Evolutionary conservation across 2,329 filamentous ascomycete species (phyloP).

Genomic region (Fusarium tupiense): DNA sequence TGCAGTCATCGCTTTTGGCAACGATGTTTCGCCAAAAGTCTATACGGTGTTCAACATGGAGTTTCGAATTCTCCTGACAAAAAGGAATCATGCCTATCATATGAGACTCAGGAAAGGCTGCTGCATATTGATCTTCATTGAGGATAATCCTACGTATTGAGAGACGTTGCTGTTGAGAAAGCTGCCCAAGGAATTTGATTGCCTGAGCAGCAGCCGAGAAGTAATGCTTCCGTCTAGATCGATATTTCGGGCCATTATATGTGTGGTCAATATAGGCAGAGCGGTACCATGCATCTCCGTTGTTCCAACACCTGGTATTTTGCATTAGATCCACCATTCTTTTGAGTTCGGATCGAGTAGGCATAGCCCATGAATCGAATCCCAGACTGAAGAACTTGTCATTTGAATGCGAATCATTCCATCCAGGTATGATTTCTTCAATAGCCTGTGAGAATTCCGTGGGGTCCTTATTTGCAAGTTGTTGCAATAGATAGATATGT

Average conservation of each 20-base stretch:
- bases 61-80: rapidly evolving
- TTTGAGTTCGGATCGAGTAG: neutral
- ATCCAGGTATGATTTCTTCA: rapidly evolving
- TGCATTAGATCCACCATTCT: neutral
- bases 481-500: rapidly evolving
- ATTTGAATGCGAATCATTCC: neutral
- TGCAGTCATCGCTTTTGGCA: rapidly evolving
- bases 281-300: rapidly evolving
- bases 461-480: neutral
- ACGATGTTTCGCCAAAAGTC: neutral
- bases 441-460: rapidly evolving
- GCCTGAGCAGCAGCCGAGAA: neutral
- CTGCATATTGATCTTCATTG: rapidly evolving
- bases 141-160: rapidly evolving
- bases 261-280: too few species aligned
- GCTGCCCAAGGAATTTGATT: rapidly evolving
- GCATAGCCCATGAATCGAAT: neutral
- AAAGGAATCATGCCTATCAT: neutral
- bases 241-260: neutral
- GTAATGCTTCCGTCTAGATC: rapidly evolving
- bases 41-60: rapidly evolving
- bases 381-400: rapidly evolving
- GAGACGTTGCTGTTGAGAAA: rapidly evolving
- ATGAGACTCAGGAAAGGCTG: neutral
- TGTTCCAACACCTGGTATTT: rapidly evolving